Evolutionary conservation across 495 filamentous ascomycete genomes (phyloP).

Genomic region (Aspergillus baeticus): DNA sequence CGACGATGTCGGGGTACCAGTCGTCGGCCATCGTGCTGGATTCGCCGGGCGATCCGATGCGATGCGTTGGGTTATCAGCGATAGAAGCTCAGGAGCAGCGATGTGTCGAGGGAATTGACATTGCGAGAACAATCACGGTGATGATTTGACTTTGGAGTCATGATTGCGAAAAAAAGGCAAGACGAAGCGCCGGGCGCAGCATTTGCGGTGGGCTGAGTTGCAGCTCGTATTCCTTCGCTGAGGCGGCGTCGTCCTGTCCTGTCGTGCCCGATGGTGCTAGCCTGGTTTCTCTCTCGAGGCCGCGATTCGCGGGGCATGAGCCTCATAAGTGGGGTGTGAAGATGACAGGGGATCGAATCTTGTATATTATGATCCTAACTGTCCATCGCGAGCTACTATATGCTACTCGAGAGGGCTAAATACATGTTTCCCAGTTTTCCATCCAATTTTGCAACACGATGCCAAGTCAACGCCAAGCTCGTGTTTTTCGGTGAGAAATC

Average conservation of each 20-base stretch:
- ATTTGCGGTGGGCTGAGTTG: background rate
- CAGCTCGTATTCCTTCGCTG: slow-evolving; percentile 1
- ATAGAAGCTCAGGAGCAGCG: no score
- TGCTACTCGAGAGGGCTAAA: no score
- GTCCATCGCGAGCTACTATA: no score
- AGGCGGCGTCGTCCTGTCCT: background rate
- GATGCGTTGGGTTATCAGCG: no score
- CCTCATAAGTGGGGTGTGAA: background rate
- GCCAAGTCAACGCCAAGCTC: no score
- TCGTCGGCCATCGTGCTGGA: background rate
- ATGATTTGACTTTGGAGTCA: background rate
- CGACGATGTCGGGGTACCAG: slow-evolving; percentile 52
- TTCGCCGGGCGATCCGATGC: background rate
- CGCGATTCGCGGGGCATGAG: background rate
- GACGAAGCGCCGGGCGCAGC: slow-evolving; percentile 5
- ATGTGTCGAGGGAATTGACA: no score
- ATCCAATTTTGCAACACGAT: no score
- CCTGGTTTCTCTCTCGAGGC: background rate
- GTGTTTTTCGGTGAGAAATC: no score
- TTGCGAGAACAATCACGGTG: background rate
- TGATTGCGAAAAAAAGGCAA: background rate
- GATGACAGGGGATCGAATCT: no score
- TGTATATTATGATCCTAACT: no score
- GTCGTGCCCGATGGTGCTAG: background rate
- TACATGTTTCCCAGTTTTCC: no score